Conservation (phyloP, 192 early-diverging fungal genomes). For the Coemansia javaensis region DNA sequence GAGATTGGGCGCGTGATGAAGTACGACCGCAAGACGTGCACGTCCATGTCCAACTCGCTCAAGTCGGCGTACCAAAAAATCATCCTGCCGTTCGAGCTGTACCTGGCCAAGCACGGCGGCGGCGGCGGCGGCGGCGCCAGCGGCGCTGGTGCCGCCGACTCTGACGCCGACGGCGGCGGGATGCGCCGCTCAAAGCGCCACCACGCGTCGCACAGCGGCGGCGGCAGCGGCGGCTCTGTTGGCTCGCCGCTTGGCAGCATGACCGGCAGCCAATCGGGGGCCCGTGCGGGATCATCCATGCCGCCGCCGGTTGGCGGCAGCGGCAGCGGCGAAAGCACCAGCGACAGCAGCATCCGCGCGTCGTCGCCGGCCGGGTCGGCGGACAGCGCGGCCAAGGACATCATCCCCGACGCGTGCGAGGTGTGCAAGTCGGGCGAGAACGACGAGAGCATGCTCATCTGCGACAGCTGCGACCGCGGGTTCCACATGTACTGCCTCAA, state of each 20-base stretch:
- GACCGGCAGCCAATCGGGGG: too few species aligned
- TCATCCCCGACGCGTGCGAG: slow-evolving; percentile 44
- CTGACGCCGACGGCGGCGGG: slow-evolving; percentile 1
- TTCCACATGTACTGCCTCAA: slow-evolving; percentile 79
- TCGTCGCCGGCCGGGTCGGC: slow-evolving; percentile 9
- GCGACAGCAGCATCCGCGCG: slow-evolving; percentile 7
- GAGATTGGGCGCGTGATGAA: slow-evolving; percentile 72
- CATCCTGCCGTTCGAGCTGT: slow-evolving; percentile 66
- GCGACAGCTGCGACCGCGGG: slow-evolving; percentile 81
- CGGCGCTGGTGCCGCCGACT: neutral
- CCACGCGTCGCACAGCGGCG: slow-evolving; percentile 9
- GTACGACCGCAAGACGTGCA: slow-evolving; percentile 68
- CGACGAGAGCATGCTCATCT: slow-evolving; percentile 69
- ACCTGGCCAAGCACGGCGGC: slow-evolving; percentile 53
- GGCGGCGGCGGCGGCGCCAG: neutral
- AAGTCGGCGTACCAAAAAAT: slow-evolving; percentile 64
- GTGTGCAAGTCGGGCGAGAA: slow-evolving; percentile 46
- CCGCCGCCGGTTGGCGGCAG: too few species aligned
- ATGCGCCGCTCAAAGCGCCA: slow-evolving; percentile 40
- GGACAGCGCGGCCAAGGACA: slow-evolving; percentile 21
- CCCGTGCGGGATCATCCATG: too few species aligned
- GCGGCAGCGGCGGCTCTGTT: neutral
- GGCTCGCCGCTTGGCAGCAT: too few species aligned
- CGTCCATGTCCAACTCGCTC: slow-evolving; percentile 69
- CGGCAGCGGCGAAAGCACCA: too few species aligned